A percentile compares a stretch with the other conserved stretches of the same genome.
Conservation (phyloP, 169 alveolate species). For the Prorocentrum cordatum region DNA sequence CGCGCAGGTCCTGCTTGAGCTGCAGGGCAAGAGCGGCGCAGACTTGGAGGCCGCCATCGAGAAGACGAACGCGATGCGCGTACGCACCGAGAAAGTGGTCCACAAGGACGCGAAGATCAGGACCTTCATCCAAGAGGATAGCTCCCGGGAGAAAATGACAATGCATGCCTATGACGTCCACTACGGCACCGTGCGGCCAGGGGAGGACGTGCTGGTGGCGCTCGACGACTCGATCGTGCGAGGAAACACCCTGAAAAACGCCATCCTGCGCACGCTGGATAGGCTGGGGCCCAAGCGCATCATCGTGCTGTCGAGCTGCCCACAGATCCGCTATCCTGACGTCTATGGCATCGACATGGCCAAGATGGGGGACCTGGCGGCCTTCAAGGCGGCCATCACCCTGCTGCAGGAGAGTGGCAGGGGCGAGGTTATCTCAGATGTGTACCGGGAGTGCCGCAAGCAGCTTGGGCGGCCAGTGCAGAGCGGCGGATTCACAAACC, state of each 20-base stretch:
- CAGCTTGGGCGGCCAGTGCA: background rate
- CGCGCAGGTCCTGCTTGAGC: background rate
- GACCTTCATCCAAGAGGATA: conserved; percentile 72
- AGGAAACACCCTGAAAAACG: conserved; percentile 72
- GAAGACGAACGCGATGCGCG: conserved; percentile 34
- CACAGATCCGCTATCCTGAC: conserved; percentile 58
- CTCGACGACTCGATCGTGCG: conserved; percentile 74
- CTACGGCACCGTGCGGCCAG: conserved; percentile 68
- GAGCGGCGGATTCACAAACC: no score
- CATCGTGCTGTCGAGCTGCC: conserved; percentile 38
- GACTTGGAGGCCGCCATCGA: conserved; percentile 3
- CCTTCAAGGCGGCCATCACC: conserved; percentile 72
- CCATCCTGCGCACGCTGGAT: conserved; percentile 68
- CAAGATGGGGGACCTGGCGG: conserved; percentile 69
- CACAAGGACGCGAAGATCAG: conserved; percentile 73
- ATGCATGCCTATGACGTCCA: conserved; percentile 67
- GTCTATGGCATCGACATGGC: conserved; percentile 72
- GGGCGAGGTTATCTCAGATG: conserved; percentile 25
- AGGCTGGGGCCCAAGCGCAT: conserved; percentile 69
- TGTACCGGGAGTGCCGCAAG: conserved; percentile 40
- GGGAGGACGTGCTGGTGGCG: conserved; percentile 68
- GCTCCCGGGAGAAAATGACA: conserved; percentile 56
- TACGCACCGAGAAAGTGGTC: conserved; percentile 71
- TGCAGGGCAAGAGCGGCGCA: conserved; percentile 19
- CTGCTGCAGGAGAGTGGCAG: conserved; percentile 44